Percentiles rank a stretch among this genome's conserved stretches.
Conservation (phyloP, 768 basidiomycete genomes). For the Mycena vitilis region DNA sequence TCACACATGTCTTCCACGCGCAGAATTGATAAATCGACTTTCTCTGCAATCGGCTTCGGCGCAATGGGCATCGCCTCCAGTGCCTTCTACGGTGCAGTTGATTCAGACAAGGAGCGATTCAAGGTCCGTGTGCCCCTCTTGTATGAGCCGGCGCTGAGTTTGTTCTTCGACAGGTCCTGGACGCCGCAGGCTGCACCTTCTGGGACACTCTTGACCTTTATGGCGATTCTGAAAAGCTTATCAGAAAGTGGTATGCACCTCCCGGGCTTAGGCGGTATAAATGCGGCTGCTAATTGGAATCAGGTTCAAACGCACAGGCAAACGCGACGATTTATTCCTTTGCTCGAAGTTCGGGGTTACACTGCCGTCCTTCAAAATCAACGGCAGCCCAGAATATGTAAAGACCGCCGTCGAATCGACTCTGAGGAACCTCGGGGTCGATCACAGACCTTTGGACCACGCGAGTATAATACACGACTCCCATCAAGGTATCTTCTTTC, state of each 20-base stretch:
- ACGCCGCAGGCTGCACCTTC: slow-evolving; percentile 55
- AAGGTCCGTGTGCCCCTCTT: no score
- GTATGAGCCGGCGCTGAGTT: not conserved
- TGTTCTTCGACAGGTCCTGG: slow-evolving; percentile 51
- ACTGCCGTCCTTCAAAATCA: not conserved
- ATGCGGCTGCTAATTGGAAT: not conserved
- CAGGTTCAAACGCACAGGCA: slow-evolving; percentile 9
- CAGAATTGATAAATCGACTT: no score
- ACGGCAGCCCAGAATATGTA: not conserved
- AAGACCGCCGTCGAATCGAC: not conserved
- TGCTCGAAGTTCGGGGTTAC: not conserved
- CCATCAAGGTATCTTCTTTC: not conserved
- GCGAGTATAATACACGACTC: no score
- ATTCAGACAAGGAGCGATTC: no score
- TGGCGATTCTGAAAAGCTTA: slow-evolving; percentile 55
- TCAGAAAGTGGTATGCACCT: slow-evolving; percentile 52
- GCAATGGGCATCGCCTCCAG: no score
- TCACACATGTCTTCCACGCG: no score
- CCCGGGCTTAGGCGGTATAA: not conserved
- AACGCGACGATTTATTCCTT: not conserved
- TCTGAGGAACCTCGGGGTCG: not conserved
- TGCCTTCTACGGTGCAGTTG: no score
- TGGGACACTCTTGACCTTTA: slow-evolving; percentile 63
- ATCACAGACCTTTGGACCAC: no score
- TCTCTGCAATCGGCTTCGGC: no score